Evolutionary conservation across 2,329 filamentous ascomycete species (phyloP), one percentile per base, ranked within the genome.

Genomic region (Fusarium sp.): DNA sequence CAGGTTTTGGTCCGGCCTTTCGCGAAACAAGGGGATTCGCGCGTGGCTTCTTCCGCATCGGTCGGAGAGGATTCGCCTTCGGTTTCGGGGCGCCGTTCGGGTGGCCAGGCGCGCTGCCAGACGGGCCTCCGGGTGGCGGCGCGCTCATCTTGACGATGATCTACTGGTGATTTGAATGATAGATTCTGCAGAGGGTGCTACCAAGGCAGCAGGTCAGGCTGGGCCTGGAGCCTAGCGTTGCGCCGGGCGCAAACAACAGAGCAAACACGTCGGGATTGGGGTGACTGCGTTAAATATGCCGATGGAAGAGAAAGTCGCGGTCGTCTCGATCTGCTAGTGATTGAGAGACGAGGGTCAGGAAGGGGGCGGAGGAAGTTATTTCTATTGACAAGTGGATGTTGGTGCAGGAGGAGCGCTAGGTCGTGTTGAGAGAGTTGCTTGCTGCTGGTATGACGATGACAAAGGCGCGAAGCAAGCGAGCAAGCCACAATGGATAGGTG

Each of bases 1-100:
- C 66, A 52, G 77, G 75, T 58, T 71, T 81, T 66, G 72, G 73
- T 13, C 72, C 64, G n/a, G 75, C 77, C 62, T 76, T 82, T 72
- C 87, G 89, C 78, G 92, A 90, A 61, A 92, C 90, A 22, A 94
- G 84, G 34, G 93, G 92, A 76, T 94, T 91, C 65, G 86, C 84
- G 67, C 86, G 83, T 64, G 84, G 82, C 59, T 79, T 81, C 64
- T 79, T 83, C 37, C 85, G 82, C 74, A 85, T 82, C 34, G 84
- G 83, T 38, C 84, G 82, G 47, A 84, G 70, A 20, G 83, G 83
- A 68, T 84, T 84, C 29, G 79, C 74, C 69, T 81, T 83, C 50
- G 75, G 74, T 66, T 76, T 74, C 20, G 81, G 75, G 58, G 75
- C 67, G 64, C 82, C 82, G 76, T 83, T 84, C 38, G 79, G 78